Evolutionary conservation across 805 yeast genomes (phyloP).

Genomic region (Candida dendrica): DNA sequence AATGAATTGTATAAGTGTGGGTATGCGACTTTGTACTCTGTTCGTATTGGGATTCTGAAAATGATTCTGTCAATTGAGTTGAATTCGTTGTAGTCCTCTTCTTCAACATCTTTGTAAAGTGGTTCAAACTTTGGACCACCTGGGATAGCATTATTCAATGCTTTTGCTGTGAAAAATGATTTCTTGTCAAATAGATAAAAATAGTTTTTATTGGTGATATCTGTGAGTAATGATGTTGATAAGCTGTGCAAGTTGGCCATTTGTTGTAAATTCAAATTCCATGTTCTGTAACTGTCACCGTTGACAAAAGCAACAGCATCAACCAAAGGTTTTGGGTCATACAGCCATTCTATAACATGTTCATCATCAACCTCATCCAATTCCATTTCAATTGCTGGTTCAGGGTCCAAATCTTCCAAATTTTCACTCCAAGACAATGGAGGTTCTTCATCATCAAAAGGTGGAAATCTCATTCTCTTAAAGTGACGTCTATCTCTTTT

Average conservation of each 20-base stretch:
- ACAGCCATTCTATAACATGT: conserved; percentile 66
- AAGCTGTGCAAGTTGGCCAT: conserved; percentile 63
- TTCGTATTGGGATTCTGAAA: conserved; percentile 65
- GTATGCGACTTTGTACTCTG: conserved; percentile 82
- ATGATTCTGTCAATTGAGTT: conserved; percentile 84
- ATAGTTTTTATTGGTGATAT: conserved; percentile 42
- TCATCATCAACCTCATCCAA: conserved; percentile 59
- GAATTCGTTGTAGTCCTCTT: conserved; percentile 81
- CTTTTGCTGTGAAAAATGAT: conserved; percentile 85
- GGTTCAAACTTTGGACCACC: conserved; percentile 98
- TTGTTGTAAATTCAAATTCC: conserved; percentile 56
- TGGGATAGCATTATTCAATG: conserved; percentile 78
- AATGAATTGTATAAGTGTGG: conserved; percentile 79
- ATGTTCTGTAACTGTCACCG: conserved; percentile 70
- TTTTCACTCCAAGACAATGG: conserved; percentile 80
- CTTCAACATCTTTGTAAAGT: conserved; percentile 55
- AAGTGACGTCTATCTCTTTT: conserved; percentile 86
- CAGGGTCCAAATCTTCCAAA: conserved; percentile 62
- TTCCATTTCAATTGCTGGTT: conserved; percentile 63
- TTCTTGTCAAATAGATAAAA: conserved; percentile 69
- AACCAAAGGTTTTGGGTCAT: conserved; percentile 65
- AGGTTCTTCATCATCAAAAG: conserved; percentile 97
- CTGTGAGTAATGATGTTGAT: conserved; percentile 64
- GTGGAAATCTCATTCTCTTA: conserved; percentile 89
- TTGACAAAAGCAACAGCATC: conserved; percentile 52